Conservation (phyloP, 176 grass and related monocot genomes). For the Saccharum spontaneum region DNA sequence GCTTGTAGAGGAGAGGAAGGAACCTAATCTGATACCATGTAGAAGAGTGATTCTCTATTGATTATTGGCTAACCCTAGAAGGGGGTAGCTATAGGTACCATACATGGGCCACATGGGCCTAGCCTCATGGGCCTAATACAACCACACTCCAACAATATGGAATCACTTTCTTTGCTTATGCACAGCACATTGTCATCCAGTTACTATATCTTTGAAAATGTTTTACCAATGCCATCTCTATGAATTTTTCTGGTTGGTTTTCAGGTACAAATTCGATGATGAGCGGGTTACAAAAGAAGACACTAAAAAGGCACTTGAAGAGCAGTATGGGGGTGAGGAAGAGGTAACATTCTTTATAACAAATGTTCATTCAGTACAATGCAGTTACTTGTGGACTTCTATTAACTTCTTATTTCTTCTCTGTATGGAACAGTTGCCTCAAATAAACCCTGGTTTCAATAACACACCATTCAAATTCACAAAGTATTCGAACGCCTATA, state of each 20-base stretch:
- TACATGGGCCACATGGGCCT: no score
- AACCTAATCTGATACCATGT: no score
- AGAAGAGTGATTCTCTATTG: no score
- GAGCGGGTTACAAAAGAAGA: constrained; percentile 99
- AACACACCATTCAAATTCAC: constrained; percentile 85
- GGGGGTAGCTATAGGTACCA: no score
- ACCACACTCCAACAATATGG: no score
- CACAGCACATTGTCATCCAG: background rate
- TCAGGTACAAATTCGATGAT: constrained; percentile 98
- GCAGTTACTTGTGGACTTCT: constrained; percentile 16
- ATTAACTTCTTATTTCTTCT: constrained; percentile 29
- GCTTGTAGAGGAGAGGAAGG: no score
- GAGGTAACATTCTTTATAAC: constrained; percentile 51
- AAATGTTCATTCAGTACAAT: constrained; percentile 1
- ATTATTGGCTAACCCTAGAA: no score
- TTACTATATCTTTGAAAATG: constrained; percentile 29
- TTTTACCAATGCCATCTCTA: background rate
- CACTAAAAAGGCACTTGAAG: constrained; percentile 86
- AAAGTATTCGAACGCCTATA: constrained; percentile 90
- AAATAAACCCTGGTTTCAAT: constrained; percentile 84
- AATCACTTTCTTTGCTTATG: constrained; percentile 14
- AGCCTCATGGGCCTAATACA: no score
- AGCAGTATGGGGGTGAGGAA: constrained; percentile 98
- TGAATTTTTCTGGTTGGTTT: constrained; percentile 10
- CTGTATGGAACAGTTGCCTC: constrained; percentile 60